A percentile compares a stretch with the other conserved stretches of the same genome.
phyloP scores from a whole-genome alignment of 805 yeast species.

The Myxozyma lipomycoides region DNA sequence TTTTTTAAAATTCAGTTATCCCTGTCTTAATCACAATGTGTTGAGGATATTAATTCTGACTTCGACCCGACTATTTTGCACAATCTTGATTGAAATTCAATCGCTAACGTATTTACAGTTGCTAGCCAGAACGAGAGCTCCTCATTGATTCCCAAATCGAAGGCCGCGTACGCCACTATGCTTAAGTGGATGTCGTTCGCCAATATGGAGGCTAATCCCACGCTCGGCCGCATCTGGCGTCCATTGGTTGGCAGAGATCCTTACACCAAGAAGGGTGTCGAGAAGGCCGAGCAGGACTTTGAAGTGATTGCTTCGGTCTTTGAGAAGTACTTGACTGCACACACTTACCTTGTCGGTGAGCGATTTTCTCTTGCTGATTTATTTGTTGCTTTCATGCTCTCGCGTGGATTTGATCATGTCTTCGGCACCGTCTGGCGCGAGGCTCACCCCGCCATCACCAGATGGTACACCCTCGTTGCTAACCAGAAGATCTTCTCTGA shows the following conservation, averaged over 20 bases:
- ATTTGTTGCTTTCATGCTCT: conserved; percentile 46
- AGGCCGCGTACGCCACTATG: conserved; percentile 60
- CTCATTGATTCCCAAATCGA: conserved; percentile 60
- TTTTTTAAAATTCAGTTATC: conserved; percentile 38
- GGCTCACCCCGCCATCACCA: conserved; percentile 55
- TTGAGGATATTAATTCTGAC: conserved; percentile 9
- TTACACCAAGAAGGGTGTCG: conserved; percentile 70
- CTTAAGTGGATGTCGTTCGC: conserved; percentile 75
- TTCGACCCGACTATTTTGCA: background rate
- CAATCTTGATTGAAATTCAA: background rate
- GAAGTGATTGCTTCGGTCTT: conserved; percentile 8
- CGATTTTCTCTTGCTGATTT: conserved; percentile 62
- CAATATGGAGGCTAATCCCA: conserved; percentile 60
- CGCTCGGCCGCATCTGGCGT: conserved; percentile 49
- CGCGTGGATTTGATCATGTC: conserved; percentile 54
- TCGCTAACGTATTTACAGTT: conserved; percentile 11
- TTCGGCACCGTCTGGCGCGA: conserved; percentile 66
- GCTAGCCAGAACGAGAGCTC: conserved; percentile 34
- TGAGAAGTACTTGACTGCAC: conserved; percentile 55
- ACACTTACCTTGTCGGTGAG: conserved; percentile 72
- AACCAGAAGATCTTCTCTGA: conserved; percentile 47
- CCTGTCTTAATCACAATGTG: conserved; percentile 40
- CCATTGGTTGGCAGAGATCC: conserved; percentile 64
- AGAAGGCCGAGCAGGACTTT: conserved; percentile 41
- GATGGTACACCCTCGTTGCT: conserved; percentile 65